These are phyloP conservation scores for Myrica gale DNA, from an alignment of 306 rosid species.

Conservation along the genomic window DNA sequence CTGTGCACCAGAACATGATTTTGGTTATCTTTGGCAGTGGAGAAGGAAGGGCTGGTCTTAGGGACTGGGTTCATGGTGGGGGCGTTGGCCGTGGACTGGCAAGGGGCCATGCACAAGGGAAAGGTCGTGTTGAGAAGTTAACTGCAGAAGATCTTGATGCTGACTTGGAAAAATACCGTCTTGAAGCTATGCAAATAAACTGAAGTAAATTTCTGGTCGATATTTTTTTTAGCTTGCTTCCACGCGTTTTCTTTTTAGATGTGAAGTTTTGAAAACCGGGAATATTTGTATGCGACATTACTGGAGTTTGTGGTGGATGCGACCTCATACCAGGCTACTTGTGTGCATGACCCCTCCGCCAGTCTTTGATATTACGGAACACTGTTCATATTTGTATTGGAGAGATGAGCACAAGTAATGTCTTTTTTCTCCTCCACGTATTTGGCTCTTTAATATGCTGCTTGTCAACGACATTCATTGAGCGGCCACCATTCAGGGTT, in stretches of 20 bases:
- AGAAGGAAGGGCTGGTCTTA: conserved; percentile 17
- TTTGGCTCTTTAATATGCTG: neutral
- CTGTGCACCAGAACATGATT: neutral
- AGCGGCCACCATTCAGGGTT: no score
- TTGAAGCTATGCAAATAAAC: conserved; percentile 29
- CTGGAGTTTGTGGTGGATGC: neutral
- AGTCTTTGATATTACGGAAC: neutral
- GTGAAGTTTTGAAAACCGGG: no score
- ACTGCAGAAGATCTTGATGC: conserved; percentile 40
- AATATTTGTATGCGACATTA: no score
- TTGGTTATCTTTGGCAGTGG: conserved; percentile 24
- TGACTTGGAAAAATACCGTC: conserved; percentile 49
- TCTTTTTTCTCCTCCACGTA: neutral
- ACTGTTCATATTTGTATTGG: neutral
- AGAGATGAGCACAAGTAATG: neutral
- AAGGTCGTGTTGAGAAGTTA: conserved; percentile 12
- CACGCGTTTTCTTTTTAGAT: no score
- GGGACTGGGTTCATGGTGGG: conserved; percentile 14
- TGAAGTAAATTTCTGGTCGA: neutral
- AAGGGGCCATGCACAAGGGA: conserved; percentile 26
- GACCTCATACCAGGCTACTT: neutral
- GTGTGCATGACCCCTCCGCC: neutral
- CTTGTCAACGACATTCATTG: neutral
- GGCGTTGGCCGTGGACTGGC: conserved; percentile 9
- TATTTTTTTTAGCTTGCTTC: neutral